Evolutionary conservation across 352 stramenopile species (phyloP), one percentile per base, ranked within the genome.

Genomic region (Phytophthora hybrid): DNA sequence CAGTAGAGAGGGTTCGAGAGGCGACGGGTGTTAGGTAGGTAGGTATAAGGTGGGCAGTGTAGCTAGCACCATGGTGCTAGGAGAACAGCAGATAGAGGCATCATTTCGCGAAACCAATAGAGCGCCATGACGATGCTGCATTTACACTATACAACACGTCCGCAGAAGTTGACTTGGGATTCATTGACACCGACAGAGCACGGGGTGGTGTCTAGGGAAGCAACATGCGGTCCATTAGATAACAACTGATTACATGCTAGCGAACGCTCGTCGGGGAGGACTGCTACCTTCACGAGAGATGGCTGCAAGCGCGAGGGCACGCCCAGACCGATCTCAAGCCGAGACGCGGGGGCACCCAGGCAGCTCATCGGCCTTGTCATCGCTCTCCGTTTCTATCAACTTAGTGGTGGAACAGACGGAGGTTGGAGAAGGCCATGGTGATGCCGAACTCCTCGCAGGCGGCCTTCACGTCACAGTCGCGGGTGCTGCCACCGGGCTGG

Each of bases 361-460:
- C 10, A 54, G 11, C 32, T 47, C 62, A n/a, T 41, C 57, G 60
- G 58, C 49, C 56, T 62, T 76, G 56, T 70, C 70, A 68, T 65
- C 63, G 58, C 59, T 63, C 53, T 71, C 21, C 47, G 47, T 44
- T 51, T 26, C 32, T 60, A 63, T 52, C 54, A 47, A 63, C 67
- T 80, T 99, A 99, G 92, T 99, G 98, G 90, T 99, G 98, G 92
- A 99, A 99, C 51, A 99, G 93, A 76, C 98, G 93, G 61, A 99
- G 84, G 78, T 97, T 97, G 39, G 97, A 99, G 77, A 99, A 99
- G 59, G 94, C 98, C 98, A 99, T 99, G 54, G 95, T 95, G 88
- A 99, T 99, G 65, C 95, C 97, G 78, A 99, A 99, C 81, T 99
- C 97, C 61, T 99, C 88, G 75, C 95, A 99, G 44, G 97, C 98